Evolutionary conservation across 2,329 filamentous ascomycete species (phyloP).

Genomic region (Aureobasidium sp.): DNA sequence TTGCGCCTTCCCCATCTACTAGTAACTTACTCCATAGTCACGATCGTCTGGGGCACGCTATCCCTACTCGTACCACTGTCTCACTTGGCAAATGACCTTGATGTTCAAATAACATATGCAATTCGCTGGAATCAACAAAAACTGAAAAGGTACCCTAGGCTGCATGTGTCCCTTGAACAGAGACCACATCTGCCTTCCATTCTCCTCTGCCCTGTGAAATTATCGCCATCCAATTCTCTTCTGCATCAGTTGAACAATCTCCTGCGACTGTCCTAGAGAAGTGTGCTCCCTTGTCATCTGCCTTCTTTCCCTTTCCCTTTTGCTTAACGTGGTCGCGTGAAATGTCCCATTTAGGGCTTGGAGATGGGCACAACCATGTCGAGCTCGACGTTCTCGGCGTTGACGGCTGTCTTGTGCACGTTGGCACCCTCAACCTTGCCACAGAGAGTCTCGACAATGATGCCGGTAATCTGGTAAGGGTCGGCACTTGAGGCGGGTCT

Average conservation of each 20-base stretch:
- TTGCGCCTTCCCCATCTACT: neutral
- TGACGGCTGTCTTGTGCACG: slow-evolving; percentile 35
- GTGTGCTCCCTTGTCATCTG: neutral
- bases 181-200: neutral
- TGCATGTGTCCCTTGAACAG: neutral
- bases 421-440: slow-evolving; percentile 45
- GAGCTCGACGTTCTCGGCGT: slow-evolving; percentile 29
- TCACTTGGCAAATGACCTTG: slow-evolving; percentile 13
- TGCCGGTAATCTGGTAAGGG: slow-evolving; percentile 77
- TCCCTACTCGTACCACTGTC: neutral
- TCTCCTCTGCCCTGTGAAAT: neutral
- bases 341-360: slow-evolving; percentile 25
- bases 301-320: neutral
- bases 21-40: neutral
- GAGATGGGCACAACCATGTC: slow-evolving; percentile 29
- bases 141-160: neutral
- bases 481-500: slow-evolving; percentile 72
- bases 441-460: slow-evolving; percentile 65
- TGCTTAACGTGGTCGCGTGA: slow-evolving; percentile 13
- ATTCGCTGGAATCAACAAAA: slow-evolving; percentile 2
- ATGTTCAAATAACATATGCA: slow-evolving; percentile 3
- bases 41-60: neutral
- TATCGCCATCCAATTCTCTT: neutral
- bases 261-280: neutral
- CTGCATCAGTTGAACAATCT: neutral